These are phyloP conservation scores for Salix brachista DNA, from an alignment of 345 rosid genomes.

Conservation along the genomic window DNA sequence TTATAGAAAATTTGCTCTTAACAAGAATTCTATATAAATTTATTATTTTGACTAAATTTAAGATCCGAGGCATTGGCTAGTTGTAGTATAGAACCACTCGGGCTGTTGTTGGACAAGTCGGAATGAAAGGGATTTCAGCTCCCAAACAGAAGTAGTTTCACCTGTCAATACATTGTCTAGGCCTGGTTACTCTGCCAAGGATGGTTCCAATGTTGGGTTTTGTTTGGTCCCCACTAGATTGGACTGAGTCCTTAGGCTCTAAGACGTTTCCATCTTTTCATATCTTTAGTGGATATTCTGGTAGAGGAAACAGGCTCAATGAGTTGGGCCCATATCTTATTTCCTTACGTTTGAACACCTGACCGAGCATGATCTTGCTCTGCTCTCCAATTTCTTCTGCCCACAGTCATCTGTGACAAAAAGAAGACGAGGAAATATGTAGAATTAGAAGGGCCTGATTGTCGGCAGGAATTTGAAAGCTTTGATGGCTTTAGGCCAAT, in stretches of 20 bases:
- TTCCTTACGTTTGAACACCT: background rate
- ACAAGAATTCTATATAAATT: no score
- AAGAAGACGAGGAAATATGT: background rate
- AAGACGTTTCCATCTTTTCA: background rate
- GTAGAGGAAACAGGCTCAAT: background rate
- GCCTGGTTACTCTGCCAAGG: conserved; percentile 41
- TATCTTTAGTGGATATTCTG: background rate
- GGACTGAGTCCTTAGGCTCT: background rate
- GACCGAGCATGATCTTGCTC: background rate
- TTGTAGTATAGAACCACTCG: no score
- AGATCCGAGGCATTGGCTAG: no score
- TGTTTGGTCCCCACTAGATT: background rate
- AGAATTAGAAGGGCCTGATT: background rate
- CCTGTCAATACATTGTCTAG: no score
- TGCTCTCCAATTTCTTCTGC: background rate
- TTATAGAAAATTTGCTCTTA: no score
- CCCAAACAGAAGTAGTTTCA: no score
- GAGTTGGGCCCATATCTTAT: background rate
- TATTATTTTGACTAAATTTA: no score
- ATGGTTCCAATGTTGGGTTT: conserved; percentile 19
- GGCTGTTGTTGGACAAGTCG: no score
- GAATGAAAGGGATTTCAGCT: no score
- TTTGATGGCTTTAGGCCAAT: background rate
- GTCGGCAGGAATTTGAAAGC: background rate
- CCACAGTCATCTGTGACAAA: background rate